Conservation (phyloP, 2,329 filamentous ascomycete species). For the Mariannaea sp. region DNA sequence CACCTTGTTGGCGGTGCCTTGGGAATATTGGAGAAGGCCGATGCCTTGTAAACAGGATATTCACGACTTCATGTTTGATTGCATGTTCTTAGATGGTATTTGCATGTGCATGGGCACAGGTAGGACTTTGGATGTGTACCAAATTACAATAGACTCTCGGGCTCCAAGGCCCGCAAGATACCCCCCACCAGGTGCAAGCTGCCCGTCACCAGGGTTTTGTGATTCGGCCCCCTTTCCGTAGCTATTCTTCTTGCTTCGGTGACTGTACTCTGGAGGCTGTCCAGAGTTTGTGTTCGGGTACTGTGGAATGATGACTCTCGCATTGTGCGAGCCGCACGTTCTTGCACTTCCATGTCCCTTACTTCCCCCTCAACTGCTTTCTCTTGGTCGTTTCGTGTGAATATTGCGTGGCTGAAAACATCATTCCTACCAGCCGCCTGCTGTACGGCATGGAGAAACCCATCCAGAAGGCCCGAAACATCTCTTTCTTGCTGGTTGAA, state of each 20-base stretch:
- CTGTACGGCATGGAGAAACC: conserved; percentile 62
- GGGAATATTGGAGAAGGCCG: conserved; percentile 53
- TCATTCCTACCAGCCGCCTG: conserved; percentile 42
- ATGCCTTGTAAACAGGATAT: conserved; percentile 47
- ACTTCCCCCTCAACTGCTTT: conserved; percentile 40
- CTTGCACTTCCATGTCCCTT: conserved; percentile 65
- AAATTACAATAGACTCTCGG: conserved; percentile 44
- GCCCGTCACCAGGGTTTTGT: conserved; percentile 75
- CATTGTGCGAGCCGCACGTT: conserved; percentile 67
- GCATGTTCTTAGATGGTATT: conserved; percentile 1
- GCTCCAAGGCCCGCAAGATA: conserved; percentile 71
- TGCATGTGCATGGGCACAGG: neutral
- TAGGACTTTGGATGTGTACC: conserved; percentile 13
- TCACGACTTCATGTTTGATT: neutral
- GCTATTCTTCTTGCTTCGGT: conserved; percentile 54
- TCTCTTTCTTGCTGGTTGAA: conserved; percentile 95
- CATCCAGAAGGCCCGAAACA: conserved; percentile 66
- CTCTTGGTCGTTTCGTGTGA: conserved; percentile 72
- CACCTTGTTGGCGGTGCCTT: conserved; percentile 64
- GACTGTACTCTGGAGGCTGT: conserved; percentile 76
- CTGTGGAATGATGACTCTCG: conserved; percentile 51
- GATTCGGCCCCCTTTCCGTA: conserved; percentile 47
- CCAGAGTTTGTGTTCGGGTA: conserved; percentile 59
- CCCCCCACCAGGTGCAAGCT: conserved; percentile 85
- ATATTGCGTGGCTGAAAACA: conserved; percentile 74